phyloP scores from a whole-genome alignment of 306 rosid genomes.

The Adenanthera pavonina region DNA sequence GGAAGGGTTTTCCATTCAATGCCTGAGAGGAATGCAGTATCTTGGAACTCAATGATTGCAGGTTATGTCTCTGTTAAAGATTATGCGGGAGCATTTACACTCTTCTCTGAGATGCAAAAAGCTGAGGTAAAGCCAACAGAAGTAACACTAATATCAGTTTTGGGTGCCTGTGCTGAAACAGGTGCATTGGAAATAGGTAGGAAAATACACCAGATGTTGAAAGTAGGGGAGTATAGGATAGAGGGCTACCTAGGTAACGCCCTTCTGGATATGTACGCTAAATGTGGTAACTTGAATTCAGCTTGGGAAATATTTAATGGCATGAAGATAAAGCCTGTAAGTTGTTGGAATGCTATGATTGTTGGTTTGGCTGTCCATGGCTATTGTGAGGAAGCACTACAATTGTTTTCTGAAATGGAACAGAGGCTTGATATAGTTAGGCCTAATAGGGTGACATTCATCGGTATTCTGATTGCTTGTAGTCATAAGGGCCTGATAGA shows the following conservation, averaged over 20 bases:
- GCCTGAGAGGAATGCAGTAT: slow-evolving; percentile 62
- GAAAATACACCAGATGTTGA: slow-evolving; percentile 55
- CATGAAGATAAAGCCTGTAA: slow-evolving; percentile 57
- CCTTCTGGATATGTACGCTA: slow-evolving; percentile 67
- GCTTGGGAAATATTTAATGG: slow-evolving; percentile 66
- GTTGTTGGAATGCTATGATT: slow-evolving; percentile 82
- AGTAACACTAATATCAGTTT: slow-evolving; percentile 55
- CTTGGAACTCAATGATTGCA: slow-evolving; percentile 73
- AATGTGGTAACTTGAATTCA: slow-evolving; percentile 65
- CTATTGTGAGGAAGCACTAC: slow-evolving; percentile 55
- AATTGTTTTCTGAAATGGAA: slow-evolving; percentile 61
- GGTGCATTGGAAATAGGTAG: slow-evolving; percentile 59
- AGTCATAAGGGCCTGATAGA: slow-evolving; percentile 75
- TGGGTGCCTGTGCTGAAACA: slow-evolving; percentile 69
- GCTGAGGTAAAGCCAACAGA: slow-evolving; percentile 54
- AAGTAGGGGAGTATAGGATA: slow-evolving; percentile 45
- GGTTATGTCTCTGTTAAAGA: slow-evolving; percentile 56
- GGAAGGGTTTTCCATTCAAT: slow-evolving; percentile 57
- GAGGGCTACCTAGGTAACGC: slow-evolving; percentile 73
- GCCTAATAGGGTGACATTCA: slow-evolving; percentile 66
- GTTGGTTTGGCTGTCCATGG: slow-evolving; percentile 79
- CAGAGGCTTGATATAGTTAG: slow-evolving; percentile 39
- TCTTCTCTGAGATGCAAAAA: slow-evolving; percentile 60
- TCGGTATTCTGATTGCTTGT: slow-evolving; percentile 71
- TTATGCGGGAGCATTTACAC: slow-evolving; percentile 51